Conservation (phyloP, 805 yeast genomes). For the Kuraishia capsulata region DNA sequence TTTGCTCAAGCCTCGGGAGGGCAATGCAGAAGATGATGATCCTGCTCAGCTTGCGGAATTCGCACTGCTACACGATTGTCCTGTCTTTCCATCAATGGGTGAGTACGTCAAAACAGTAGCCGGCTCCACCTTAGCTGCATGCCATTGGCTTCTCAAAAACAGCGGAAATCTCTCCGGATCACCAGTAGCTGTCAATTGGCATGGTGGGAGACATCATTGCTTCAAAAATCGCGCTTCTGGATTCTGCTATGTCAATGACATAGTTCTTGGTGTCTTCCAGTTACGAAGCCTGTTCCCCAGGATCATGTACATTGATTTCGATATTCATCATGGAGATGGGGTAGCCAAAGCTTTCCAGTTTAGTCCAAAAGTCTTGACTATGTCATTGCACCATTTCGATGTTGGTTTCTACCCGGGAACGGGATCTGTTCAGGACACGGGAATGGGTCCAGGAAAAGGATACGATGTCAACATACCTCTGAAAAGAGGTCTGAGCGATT, state of each 20-base stretch:
- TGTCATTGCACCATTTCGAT: constrained; percentile 58
- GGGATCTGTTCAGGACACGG: constrained; percentile 33
- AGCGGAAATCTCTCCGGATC: too few species aligned
- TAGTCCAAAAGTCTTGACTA: constrained; percentile 46
- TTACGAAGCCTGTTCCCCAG: constrained; percentile 36
- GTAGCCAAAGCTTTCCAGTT: constrained; percentile 56
- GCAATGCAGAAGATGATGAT: background rate
- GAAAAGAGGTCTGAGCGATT: constrained; percentile 45
- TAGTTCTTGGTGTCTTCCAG: constrained; percentile 44
- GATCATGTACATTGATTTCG: constrained; percentile 60
- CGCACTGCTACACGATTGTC: constrained; percentile 59
- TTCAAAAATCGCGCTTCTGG: constrained; percentile 49
- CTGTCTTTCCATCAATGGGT: constrained; percentile 43
- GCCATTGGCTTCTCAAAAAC: constrained; percentile 20
- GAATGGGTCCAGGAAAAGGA: constrained; percentile 26
- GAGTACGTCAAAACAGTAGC: constrained; percentile 40
- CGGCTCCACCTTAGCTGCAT: constrained; percentile 50
- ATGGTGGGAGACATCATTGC: constrained; percentile 75
- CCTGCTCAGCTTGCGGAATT: constrained; percentile 15
- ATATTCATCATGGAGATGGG: constrained; percentile 77
- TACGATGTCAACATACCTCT: constrained; percentile 46
- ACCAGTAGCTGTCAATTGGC: constrained; percentile 56
- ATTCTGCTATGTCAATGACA: constrained; percentile 67
- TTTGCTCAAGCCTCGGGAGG: background rate
- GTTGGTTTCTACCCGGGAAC: constrained; percentile 70